Evolutionary conservation across 179 eudicot species (phyloP).

Genomic region (Spinacia oleracea): DNA sequence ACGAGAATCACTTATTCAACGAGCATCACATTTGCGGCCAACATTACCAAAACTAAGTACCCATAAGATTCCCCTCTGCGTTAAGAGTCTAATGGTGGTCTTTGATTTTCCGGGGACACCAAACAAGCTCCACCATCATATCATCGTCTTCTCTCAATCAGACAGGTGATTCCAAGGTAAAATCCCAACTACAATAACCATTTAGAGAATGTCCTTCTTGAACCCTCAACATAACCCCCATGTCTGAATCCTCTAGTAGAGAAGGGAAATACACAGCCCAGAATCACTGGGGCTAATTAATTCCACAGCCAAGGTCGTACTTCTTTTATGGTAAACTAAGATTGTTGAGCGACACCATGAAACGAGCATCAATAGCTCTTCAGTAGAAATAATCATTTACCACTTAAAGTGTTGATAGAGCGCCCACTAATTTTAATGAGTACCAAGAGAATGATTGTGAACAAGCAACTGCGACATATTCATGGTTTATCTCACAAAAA

Average conservation of each 20-base stretch:
- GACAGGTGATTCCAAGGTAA: background rate
- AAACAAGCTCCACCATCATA: too few species aligned
- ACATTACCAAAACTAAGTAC: too few species aligned
- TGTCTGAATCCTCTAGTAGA: background rate
- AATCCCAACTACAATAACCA: background rate
- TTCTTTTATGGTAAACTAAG: background rate
- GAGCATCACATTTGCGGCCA: too few species aligned
- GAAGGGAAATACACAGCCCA: background rate
- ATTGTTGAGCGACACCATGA: background rate
- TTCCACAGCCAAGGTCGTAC: too few species aligned
- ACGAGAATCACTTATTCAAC: too few species aligned
- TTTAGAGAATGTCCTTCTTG: background rate
- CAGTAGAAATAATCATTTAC: background rate
- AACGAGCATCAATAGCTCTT: too few species aligned
- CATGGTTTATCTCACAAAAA: background rate
- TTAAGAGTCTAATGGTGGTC: too few species aligned
- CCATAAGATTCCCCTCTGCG: too few species aligned
- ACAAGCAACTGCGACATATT: background rate
- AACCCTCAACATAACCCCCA: background rate
- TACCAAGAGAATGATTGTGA: background rate
- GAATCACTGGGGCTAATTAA: too few species aligned
- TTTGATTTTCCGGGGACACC: too few species aligned
- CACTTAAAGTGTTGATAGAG: background rate
- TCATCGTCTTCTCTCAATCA: too few species aligned
- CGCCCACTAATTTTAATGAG: background rate